Percentiles rank a stretch among this genome's conserved stretches.
Conservation (phyloP, 805 yeast genomes). For the Starmerella roubikii region DNA sequence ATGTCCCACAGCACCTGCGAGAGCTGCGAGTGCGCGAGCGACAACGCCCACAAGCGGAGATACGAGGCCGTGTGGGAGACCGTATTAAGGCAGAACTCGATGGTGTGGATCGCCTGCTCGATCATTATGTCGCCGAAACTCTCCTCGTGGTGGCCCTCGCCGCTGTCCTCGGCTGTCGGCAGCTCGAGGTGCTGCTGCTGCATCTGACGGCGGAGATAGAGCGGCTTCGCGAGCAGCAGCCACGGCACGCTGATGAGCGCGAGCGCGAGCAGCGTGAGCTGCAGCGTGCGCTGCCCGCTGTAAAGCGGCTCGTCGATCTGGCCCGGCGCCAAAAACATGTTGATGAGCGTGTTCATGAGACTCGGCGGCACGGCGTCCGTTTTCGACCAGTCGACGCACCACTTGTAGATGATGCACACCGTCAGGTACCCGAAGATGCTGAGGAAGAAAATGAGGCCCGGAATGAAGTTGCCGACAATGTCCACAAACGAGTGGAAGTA, state of each 20-base stretch:
- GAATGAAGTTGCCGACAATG: constrained; percentile 82
- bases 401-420: constrained; percentile 75
- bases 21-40: constrained; percentile 92
- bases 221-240: constrained; percentile 73
- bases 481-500: constrained; percentile 62
- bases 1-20: constrained; percentile 92
- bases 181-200: constrained; percentile 20
- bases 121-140: constrained; percentile 88
- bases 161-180: neutral
- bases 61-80: constrained; percentile 98
- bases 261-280: constrained; percentile 52
- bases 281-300: constrained; percentile 65
- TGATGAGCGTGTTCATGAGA: constrained; percentile 82
- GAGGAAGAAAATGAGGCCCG: constrained; percentile 90
- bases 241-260: constrained; percentile 90
- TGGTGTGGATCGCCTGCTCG: constrained; percentile 94
- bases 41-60: constrained; percentile 90
- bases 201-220: constrained; percentile 44
- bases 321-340: constrained; percentile 93
- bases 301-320: constrained; percentile 66
- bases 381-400: constrained; percentile 85
- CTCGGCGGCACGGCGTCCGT: constrained; percentile 77
- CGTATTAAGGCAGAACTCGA: constrained; percentile 92
- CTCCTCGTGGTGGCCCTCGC: constrained; percentile 41
- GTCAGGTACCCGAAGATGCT: constrained; percentile 90